Base-by-base conservation (phyloP, 2,329 filamentous ascomycete species). In the Paracoccidioides lutzii region DNA sequence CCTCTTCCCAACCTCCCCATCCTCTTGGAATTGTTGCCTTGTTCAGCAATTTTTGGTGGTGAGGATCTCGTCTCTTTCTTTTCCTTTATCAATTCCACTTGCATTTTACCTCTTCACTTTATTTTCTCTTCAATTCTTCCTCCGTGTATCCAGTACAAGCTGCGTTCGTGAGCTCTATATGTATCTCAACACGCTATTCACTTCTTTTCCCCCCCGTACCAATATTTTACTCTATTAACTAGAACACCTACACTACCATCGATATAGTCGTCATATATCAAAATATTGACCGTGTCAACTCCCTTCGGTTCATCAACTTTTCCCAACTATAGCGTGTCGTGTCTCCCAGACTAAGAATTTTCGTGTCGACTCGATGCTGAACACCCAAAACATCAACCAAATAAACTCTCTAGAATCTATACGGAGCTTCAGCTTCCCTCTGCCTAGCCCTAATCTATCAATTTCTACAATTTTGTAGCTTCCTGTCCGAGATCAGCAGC, bases 1-100 rank as follows among this genome's bases (percentile, higher is more conserved):
- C 38, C 42, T 60, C 44, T 46, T 51, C 52, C 51, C 52, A 55
- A 52, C 32, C 54, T 56, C 33, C 54, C 55, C 51, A 54, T 58
- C 57, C 56, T 57, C 58, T 55, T 55, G 49, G 22, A 55, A 52
- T 50, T 49, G 53, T 50, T 48, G 53, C 22, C 53, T 40, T 44
- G 33, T 32, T 33, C 53, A 54, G 28, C 53, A 48, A 49, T 54
- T 46, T 15, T 35, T 43, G 43, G 53, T 49, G 53, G 44, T 30
- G 53, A 49, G 53, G 44, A 37, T 54, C 30, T 35, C 15, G 42
- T 54, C 15, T 42, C 4, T 52, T 46, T n/a, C 15, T 42, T 33
- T 28, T 50, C 38, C 37, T 28, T 45, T 46, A n/a, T 49, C 32
- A 30, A 42, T 52, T 46, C 15, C 12, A 35, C 35, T 52, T 33